Evolutionary conservation across 139 green algal species (phyloP).

Genomic region (Eudorina sp.): DNA sequence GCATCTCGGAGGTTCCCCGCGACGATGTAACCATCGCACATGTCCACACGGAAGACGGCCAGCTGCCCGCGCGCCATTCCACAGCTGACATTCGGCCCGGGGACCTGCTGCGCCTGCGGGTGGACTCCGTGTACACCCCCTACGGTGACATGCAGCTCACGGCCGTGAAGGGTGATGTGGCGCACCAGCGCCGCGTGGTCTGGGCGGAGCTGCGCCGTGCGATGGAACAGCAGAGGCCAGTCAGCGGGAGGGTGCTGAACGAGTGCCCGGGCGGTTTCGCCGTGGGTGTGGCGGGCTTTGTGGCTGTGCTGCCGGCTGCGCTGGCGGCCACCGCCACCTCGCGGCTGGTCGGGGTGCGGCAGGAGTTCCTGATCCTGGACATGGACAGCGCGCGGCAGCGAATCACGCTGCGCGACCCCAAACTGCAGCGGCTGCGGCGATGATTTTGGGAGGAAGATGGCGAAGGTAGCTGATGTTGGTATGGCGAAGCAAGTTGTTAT

Average conservation of each 20-base stretch:
- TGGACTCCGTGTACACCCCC: slow-evolving; percentile 49
- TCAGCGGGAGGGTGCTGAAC: slow-evolving; percentile 62
- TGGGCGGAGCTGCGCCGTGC: slow-evolving; percentile 46
- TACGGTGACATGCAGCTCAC: slow-evolving; percentile 64
- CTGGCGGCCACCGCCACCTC: neutral
- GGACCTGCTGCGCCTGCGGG: slow-evolving; percentile 47
- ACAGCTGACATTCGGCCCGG: slow-evolving; percentile 23
- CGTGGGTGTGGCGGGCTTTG: slow-evolving; percentile 61
- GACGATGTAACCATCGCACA: neutral
- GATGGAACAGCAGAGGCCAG: slow-evolving; percentile 21
- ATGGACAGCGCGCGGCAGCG: slow-evolving; percentile 25
- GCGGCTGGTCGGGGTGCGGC: neutral
- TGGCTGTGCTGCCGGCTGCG: slow-evolving; percentile 49
- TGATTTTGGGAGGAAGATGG: too few relatives aligned
- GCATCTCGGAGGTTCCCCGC: slow-evolving; percentile 19
- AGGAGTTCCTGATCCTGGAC: slow-evolving; percentile 8
- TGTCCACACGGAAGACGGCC: slow-evolving; percentile 4
- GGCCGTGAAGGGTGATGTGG: neutral
- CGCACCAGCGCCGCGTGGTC: slow-evolving; percentile 3
- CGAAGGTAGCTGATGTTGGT: too few relatives aligned
- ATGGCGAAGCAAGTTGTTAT: too few relatives aligned
- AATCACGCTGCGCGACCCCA: slow-evolving; percentile 28
- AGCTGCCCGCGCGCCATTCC: neutral
- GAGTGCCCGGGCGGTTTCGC: slow-evolving; percentile 53
- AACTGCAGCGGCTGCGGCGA: neutral